A percentile compares a stretch with the other conserved stretches of the same genome.
phyloP scores from a whole-genome alignment of 2,329 filamentous ascomycete genomes.

The Aureobasidium melanogenum region DNA sequence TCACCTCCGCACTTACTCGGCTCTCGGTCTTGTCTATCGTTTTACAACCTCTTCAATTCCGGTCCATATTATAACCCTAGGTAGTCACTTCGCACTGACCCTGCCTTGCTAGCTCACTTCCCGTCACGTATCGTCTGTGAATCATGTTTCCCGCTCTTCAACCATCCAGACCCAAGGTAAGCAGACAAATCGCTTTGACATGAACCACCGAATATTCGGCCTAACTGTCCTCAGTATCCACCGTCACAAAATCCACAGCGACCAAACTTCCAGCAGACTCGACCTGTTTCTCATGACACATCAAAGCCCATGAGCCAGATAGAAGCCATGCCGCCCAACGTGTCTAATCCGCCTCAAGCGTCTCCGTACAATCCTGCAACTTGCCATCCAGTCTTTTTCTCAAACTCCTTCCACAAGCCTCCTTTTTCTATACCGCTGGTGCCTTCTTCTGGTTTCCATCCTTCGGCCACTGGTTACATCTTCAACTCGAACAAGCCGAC shows the following conservation, averaged over 20 bases:
- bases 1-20: not conserved
- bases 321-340: conserved; percentile 38
- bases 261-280: conserved; percentile 24
- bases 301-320: conserved; percentile 35
- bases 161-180: conserved; percentile 32
- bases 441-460: conserved; percentile 30
- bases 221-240: not conserved
- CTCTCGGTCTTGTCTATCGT: not conserved
- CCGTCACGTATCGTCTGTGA: not conserved
- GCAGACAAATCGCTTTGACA: not conserved
- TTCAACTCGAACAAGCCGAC: conserved; percentile 15
- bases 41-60: not conserved
- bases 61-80: not conserved
- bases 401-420: conserved; percentile 50
- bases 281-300: conserved; percentile 17
- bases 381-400: conserved; percentile 70
- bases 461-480: conserved; percentile 37
- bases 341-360: conserved; percentile 5
- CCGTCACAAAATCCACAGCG: conserved; percentile 13
- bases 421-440: conserved; percentile 36
- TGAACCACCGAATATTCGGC: not conserved
- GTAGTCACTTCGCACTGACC: too few relatives aligned
- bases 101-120: too few relatives aligned
- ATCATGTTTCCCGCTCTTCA: conserved; percentile 32
- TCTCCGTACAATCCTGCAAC: conserved; percentile 46